Evolutionary conservation across 805 yeast species (phyloP), one percentile per base, ranked within the genome.

Genomic region (Myxozyma udenii): DNA sequence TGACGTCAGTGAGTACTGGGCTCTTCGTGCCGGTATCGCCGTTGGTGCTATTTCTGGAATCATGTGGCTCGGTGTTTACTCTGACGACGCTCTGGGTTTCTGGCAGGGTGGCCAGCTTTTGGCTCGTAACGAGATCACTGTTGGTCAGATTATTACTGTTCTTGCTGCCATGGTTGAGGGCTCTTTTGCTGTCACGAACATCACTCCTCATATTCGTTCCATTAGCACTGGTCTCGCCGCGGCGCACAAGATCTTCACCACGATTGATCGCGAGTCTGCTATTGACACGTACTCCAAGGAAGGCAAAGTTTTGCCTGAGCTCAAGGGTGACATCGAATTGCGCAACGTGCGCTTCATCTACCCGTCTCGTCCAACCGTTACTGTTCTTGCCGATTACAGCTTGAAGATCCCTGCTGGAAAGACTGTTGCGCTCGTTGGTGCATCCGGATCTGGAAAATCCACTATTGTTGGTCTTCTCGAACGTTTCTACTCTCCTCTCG

Each of bases 391-490:
- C 7, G 57, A 65, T 48, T 60, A 61, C 41, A 51, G 55, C 30
- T 56, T 66, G 36, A 42, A 48, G 3, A 48, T 67, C 78, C 89
- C 89, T 4, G 85, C 91, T 2, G 96, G 96, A 6, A 68, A 81
- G 62, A 87, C 85, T 61, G 91, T 88, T 36, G 96, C 96, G 11
- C 79, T 88, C 59, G 96, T 88, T 19, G 96, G 96, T 1, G 84
- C 95, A 89, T 2, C 83, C 85, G 22, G 96, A 9, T 61, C 66
- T 6, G 89, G 40, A 67, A 73, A 4, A 46, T 55, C 62, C 48
- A 62, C 65, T 0, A 74, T 81, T 14, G 72, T 81, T 2, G 84
- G 81, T 60, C 66, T 81, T 23, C 66, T 81, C 21, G 70, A 81
- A 53, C 68, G 86, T 41, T 80, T 79, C 61, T 82, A 81, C 61